Conservation (phyloP, 805 yeast species). For the Cyberlindnera petersonii region DNA sequence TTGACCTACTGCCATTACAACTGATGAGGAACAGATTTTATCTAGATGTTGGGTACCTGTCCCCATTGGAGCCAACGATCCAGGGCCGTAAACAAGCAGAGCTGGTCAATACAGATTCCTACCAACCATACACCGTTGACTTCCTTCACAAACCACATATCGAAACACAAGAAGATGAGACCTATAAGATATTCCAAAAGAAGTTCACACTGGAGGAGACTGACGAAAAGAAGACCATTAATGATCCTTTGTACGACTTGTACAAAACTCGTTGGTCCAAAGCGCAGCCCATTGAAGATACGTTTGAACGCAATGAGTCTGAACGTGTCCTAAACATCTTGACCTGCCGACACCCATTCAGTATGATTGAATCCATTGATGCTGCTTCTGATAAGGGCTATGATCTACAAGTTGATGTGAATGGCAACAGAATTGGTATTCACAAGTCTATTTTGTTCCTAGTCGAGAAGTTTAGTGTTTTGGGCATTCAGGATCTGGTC, state of each 20-base stretch:
- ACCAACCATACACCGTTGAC: constrained; percentile 13
- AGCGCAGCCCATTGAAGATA: constrained; percentile 14
- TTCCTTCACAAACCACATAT: constrained; percentile 19
- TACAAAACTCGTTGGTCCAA: constrained; percentile 25
- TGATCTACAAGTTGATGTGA: constrained; percentile 34
- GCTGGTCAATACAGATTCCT: constrained; percentile 9
- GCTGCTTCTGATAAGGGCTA: constrained; percentile 27
- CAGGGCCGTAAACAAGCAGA: constrained; percentile 22
- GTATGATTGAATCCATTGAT: constrained; percentile 3
- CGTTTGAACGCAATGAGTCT: constrained; percentile 8
- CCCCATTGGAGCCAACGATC: constrained; percentile 33
- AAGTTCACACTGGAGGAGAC: constrained; percentile 10
- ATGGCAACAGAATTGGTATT: constrained; percentile 32
- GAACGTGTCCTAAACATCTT: not conserved
- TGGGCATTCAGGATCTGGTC: constrained; percentile 33
- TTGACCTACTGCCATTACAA: constrained; percentile 53
- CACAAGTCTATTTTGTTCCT: constrained; percentile 11
- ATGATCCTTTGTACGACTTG: constrained; percentile 19
- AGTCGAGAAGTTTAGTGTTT: constrained; percentile 14
- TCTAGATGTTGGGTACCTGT: constrained; percentile 51
- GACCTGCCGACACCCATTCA: constrained; percentile 10
- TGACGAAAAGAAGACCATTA: not conserved
- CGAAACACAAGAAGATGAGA: constrained; percentile 16
- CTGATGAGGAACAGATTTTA: constrained; percentile 43
- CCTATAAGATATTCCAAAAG: constrained; percentile 8